Evolutionary conservation across 345 rosid species (phyloP), one percentile per base, ranked within the genome.

Genomic region (Abelmoschus esculentus): DNA sequence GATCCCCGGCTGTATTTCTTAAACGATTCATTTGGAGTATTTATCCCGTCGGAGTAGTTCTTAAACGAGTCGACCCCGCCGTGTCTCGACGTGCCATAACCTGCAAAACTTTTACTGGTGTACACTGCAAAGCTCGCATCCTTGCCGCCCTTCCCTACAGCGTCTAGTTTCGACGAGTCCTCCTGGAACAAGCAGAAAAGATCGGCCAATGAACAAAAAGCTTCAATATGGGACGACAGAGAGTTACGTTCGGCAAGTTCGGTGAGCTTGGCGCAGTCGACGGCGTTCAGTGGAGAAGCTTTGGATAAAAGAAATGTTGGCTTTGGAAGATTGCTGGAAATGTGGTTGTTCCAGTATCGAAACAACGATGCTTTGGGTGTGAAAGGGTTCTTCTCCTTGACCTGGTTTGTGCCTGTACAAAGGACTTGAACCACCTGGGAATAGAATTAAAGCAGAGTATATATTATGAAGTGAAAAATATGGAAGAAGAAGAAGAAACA

Each of bases 311-410:
- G 80, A 72, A 91, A 88, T 7, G 69, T 28, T 3, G 96, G 84
- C 54, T 79, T 81, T 0, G 87, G 81, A 13, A 79, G 70, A 49
- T 61, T 26, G 76, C 26, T 71, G 28, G 72, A 74, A 77, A 95
- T 81, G 50, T 80, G 93, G 44, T 76, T 77, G 83, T 84, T 86
- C 98, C 98, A 95, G 82, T 95, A 90, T 9, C 99, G 97, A 52
- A 87, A 46, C 72, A 87, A 70, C 38, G 87, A 81, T 0, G 99
- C 96, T 78, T 55, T 88, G 0, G 96, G 85, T 3, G 93, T 84
- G 55, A 91, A 85, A 4, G 98, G 98, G 79, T 83, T 85, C 62
- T 62, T 85, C 62, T 62, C 75, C 42, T n/a, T 56, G 3, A 6
- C 10, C 49, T 7, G 40, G 40, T 7, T 36, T 6, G 49, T 57